Percentiles rank a stretch among this genome's conserved stretches.
Evolutionary conservation across 1,139 yeast genomes (phyloP).

Genomic region (Yamadazyma diospyri): DNA sequence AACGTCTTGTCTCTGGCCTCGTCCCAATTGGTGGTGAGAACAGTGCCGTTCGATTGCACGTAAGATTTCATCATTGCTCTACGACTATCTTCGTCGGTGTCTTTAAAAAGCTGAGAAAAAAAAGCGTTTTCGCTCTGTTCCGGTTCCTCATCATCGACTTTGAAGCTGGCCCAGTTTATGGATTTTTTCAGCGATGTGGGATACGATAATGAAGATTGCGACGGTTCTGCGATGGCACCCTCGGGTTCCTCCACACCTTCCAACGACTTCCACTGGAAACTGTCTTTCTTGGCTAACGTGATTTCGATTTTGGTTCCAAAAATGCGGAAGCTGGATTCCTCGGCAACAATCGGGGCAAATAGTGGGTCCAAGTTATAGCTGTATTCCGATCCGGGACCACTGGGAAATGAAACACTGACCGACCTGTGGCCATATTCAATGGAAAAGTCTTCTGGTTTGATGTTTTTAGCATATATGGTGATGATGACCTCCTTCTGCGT

Average conservation of each 20-base stretch:
- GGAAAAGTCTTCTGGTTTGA: constrained; percentile 43
- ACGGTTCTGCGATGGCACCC: constrained; percentile 6
- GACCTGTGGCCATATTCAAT: constrained; percentile 32
- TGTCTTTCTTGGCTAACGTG: constrained; percentile 34
- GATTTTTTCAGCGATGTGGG: constrained; percentile 62
- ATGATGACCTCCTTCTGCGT: constrained; percentile 53
- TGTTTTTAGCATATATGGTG: constrained; percentile 68
- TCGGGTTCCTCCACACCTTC: constrained; percentile 24
- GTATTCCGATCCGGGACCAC: constrained; percentile 44
- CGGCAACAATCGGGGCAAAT: constrained; percentile 47
- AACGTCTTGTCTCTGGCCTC: constrained; percentile 70
- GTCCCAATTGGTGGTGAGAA: constrained; percentile 92
- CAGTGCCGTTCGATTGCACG: constrained; percentile 91
- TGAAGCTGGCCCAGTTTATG: constrained; percentile 72
- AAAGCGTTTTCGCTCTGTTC: constrained; percentile 60
- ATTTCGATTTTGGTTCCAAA: constrained; percentile 78
- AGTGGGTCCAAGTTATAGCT: constrained; percentile 50
- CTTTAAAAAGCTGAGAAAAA: constrained; percentile 69
- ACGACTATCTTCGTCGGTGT: constrained; percentile 82
- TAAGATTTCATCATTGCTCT: constrained; percentile 98
- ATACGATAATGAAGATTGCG: constrained; percentile 29
- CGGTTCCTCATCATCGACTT: constrained; percentile 42
- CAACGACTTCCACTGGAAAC: constrained; percentile 44
- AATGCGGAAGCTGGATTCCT: constrained; percentile 45
- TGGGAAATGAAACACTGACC: constrained; percentile 44